phyloP scores from a whole-genome alignment of 495 filamentous ascomycete species.

The Corynascus novoguineensis region DNA sequence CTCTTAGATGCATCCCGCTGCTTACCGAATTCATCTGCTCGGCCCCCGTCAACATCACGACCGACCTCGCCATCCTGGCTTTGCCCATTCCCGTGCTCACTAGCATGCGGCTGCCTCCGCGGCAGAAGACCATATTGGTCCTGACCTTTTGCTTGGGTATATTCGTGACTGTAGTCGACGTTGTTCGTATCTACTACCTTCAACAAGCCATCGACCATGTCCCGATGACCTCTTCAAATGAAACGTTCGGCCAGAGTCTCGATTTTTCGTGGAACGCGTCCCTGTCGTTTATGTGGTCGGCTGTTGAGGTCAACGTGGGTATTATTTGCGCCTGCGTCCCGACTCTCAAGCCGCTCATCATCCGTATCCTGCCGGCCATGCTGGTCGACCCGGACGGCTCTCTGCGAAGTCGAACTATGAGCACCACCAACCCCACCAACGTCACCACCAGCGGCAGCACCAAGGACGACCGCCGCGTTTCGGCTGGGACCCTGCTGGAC shows the following conservation, averaged over 20 bases:
- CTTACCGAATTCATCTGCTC: conserved; percentile 79
- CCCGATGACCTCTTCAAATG: conserved; percentile 22
- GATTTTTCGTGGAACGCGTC: conserved; percentile 67
- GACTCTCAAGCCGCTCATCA: conserved; percentile 78
- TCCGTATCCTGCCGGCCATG: conserved; percentile 67
- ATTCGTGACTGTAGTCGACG: conserved; percentile 83
- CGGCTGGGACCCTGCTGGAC: no score
- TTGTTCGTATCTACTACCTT: conserved; percentile 83
- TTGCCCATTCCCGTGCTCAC: conserved; percentile 87
- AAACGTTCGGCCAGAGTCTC: conserved; percentile 33
- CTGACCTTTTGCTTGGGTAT: conserved; percentile 77
- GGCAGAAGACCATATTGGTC: conserved; percentile 79
- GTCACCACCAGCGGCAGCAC: background rate
- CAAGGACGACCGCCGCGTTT: background rate
- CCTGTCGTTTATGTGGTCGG: conserved; percentile 86
- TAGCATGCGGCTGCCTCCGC: conserved; percentile 70
- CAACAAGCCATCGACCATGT: conserved; percentile 56
- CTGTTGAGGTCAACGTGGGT: conserved; percentile 82
- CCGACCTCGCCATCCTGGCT: conserved; percentile 75
- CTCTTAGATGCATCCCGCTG: conserved; percentile 62
- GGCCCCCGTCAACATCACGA: conserved; percentile 76
- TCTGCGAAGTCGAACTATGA: conserved; percentile 20
- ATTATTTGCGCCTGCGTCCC: conserved; percentile 86
- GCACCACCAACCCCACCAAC: background rate
- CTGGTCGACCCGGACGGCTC: conserved; percentile 46